Base-by-base conservation (phyloP, 768 basidiomycete species). In the Leccinellum rugosiceps region DNA sequence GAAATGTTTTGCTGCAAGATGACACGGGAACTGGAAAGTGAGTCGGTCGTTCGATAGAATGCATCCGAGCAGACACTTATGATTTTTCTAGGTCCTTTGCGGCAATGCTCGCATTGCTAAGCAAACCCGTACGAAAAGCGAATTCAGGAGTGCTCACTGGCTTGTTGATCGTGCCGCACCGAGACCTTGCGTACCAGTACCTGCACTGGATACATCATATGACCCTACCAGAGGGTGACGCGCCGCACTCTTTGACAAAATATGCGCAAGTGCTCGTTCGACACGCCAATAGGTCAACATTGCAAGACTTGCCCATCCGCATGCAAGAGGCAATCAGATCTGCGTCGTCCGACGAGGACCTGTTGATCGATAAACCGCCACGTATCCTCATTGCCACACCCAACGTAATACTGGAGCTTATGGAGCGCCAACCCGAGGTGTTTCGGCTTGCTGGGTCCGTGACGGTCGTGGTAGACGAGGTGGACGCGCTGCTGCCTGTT, bases 1-100 rank as follows among this genome's bases (percentile, higher is more conserved):
- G 79, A 63, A 84, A 91, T 68, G 76, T 91, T 17, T 70, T 90
- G 14, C 63, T 92, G 53, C 85, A 82, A 60, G 89, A 90, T 60
- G 73, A 74, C 25, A 88, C 90, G n/a, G 90, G 90, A 5, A 83
- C 84, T 46, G 90, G 89, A 75, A 92, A 92, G 90, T 90, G 67
- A 58, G 87, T 76, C 17, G 41, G 50, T 43, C 35, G 4, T 54
- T 44, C 45, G 0, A 10, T 28, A 8, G 11, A 44, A 49, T 14
- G 25, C 49, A 19, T 54, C 31, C 32, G 26, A 32, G 49, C 45
- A 57, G 45, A 23, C 55, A 5, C 65, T 23, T 6, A 23, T 48
- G 49, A 44, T 23, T 38, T 30, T 43, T 25, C 8, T 53, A 92
- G 90, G 73, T 88, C 90, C 6, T 88, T 92, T 65, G 88, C 86